Percentiles rank a stretch among this genome's conserved stretches.
Conservation (phyloP, 1,284 basidiomycete genomes). For the Malassezia dermatis region DNA sequence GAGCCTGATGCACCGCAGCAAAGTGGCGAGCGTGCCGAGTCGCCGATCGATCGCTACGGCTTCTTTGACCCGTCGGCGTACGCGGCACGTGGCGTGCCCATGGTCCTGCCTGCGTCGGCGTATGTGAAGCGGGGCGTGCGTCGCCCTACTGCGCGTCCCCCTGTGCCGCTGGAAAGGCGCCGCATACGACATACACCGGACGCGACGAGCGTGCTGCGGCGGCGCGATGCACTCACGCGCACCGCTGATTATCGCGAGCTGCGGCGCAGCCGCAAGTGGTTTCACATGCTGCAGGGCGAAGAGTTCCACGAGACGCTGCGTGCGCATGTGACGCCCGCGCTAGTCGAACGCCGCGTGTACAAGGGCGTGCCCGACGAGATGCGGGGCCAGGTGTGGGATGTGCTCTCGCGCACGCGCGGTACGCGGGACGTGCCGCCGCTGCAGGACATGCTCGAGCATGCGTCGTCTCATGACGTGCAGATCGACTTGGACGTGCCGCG, state of each 20-base stretch:
- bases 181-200: neutral
- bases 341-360: constrained; percentile 62
- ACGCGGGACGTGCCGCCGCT: neutral
- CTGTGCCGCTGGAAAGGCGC: neutral
- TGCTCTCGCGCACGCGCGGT: constrained; percentile 50
- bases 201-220: constrained; percentile 7
- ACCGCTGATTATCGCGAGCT: constrained; percentile 20
- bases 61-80: constrained; percentile 3
- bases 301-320: constrained; percentile 17
- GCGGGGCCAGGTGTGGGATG: constrained; percentile 83
- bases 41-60: constrained; percentile 13
- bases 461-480: constrained; percentile 87
- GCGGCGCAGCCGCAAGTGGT: constrained; percentile 30
- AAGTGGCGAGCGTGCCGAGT: neutral
- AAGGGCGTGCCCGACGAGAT: constrained; percentile 96
- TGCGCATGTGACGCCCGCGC: constrained; percentile 22
- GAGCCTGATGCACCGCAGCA: neutral
- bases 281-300: constrained; percentile 25
- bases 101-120: neutral
- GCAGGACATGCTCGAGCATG: constrained; percentile 11
- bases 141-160: neutral
- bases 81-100: neutral
- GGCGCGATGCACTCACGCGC: constrained; percentile 11
- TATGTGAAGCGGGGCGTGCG: neutral
- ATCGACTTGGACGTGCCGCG: constrained; percentile 96